Conservation (phyloP, 441 rosid species). For the Syzygium syzygioides region DNA sequence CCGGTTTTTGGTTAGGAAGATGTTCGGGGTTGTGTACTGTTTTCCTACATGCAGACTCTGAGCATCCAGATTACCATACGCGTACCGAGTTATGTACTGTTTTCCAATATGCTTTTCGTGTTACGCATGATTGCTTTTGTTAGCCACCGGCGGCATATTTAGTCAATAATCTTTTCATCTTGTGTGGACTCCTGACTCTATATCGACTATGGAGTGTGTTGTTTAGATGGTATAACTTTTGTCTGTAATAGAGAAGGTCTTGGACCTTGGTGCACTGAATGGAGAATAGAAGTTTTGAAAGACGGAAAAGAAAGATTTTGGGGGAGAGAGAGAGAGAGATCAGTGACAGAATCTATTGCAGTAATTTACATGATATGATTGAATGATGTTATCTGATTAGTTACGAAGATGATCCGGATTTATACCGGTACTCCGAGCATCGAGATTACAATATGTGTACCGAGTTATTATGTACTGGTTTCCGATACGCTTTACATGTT, state of each 20-base stretch:
- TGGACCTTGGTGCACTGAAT: neutral
- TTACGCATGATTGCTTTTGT: neutral
- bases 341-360: neutral
- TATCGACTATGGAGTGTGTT: neutral
- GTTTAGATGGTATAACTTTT: neutral
- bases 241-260: neutral
- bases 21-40: neutral
- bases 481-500: neutral
- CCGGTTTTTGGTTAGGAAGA: neutral
- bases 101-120: neutral
- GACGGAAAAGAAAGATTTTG: neutral
- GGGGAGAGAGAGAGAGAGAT: neutral
- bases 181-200: neutral
- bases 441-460: neutral
- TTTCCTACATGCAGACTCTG: neutral
- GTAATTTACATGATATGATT: neutral
- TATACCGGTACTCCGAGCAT: neutral
- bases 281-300: neutral
- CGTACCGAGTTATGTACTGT: neutral
- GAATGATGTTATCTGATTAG: neutral
- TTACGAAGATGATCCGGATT: neutral
- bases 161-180: neutral
- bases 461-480: neutral
- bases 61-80: neutral
- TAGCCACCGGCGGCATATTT: neutral